These are phyloP conservation scores for Agrocybe pediades DNA, from an alignment of 768 basidiomycete genomes.

Conservation along the genomic window DNA sequence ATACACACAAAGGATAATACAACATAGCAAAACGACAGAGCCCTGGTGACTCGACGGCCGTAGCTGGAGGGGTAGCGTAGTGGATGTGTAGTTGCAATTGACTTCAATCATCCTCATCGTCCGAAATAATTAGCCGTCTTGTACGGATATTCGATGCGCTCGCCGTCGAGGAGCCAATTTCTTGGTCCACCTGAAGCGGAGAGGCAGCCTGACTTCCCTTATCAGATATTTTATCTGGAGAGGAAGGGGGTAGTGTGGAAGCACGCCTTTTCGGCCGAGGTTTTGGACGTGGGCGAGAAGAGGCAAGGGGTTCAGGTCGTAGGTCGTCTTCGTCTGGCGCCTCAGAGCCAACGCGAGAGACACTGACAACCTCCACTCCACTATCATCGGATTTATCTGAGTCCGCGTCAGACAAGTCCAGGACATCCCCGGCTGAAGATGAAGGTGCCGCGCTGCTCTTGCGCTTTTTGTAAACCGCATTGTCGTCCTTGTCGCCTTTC, in stretches of 20 bases:
- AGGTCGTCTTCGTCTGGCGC: neutral
- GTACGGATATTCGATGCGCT: conserved; percentile 14
- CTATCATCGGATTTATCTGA: conserved; percentile 22
- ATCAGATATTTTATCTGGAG: conserved; percentile 9
- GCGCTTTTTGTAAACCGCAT: conserved; percentile 31
- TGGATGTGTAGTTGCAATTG: neutral
- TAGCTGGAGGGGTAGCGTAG: neutral
- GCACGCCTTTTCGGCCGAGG: conserved; percentile 11
- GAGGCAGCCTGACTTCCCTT: conserved; percentile 7
- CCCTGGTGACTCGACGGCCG: too few relatives aligned
- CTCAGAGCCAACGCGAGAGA: conserved; percentile 5
- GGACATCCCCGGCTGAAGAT: conserved; percentile 10
- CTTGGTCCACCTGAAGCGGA: conserved; percentile 9
- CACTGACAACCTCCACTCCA: conserved; percentile 25
- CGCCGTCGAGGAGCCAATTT: conserved; percentile 8
- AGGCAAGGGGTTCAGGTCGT: conserved; percentile 3
- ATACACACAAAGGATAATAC: neutral
- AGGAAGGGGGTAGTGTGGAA: conserved; percentile 7
- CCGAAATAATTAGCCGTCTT: conserved; percentile 34
- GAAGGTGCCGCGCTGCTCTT: conserved; percentile 27
- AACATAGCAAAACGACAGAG: too few relatives aligned
- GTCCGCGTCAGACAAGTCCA: conserved; percentile 1
- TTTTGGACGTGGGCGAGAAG: conserved; percentile 23
- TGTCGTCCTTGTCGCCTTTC: conserved; percentile 31
- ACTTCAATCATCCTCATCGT: conserved; percentile 24